Evolutionary conservation across 2,329 filamentous ascomycete genomes (phyloP).

Genomic region (Phialemonium atrogriseum): DNA sequence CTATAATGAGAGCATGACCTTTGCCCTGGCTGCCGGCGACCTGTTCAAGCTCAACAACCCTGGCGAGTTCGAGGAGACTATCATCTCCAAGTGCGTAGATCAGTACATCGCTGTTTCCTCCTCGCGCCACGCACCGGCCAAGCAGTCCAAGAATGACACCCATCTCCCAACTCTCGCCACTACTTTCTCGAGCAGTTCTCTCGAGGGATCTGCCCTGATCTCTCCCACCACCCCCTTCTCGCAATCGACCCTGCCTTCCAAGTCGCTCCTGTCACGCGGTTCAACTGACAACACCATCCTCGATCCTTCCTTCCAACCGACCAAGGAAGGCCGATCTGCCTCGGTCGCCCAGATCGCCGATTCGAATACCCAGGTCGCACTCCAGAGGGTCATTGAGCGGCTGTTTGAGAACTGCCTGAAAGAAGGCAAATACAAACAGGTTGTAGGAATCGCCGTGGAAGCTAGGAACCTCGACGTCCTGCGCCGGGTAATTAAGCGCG

Average conservation of each 20-base stretch:
- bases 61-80: constrained; percentile 97
- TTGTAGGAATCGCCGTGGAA: constrained; percentile 93
- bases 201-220: constrained; percentile 63
- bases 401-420: constrained; percentile 86
- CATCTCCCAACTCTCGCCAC: constrained; percentile 66
- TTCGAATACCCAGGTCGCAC: constrained; percentile 65
- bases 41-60: constrained; percentile 87
- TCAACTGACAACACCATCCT: constrained; percentile 56
- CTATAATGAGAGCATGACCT: constrained; percentile 99
- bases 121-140: constrained; percentile 38
- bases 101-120: constrained; percentile 80
- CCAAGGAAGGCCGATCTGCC: constrained; percentile 44
- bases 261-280: constrained; percentile 85
- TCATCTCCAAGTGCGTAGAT: constrained; percentile 96
- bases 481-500: constrained; percentile 76
- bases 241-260: constrained; percentile 84
- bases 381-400: constrained; percentile 77
- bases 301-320: constrained; percentile 48
- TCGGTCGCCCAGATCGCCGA: constrained; percentile 60
- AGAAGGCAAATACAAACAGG: constrained; percentile 84
- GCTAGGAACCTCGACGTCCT: constrained; percentile 86
- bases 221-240: constrained; percentile 94
- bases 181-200: constrained; percentile 61
- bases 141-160: constrained; percentile 29
- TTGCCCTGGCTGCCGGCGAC: constrained; percentile 89